Evolutionary conservation across 1,284 basidiomycete species (phyloP), one percentile per base, ranked within the genome.

Genomic region (Tranzscheliella williamsii): DNA sequence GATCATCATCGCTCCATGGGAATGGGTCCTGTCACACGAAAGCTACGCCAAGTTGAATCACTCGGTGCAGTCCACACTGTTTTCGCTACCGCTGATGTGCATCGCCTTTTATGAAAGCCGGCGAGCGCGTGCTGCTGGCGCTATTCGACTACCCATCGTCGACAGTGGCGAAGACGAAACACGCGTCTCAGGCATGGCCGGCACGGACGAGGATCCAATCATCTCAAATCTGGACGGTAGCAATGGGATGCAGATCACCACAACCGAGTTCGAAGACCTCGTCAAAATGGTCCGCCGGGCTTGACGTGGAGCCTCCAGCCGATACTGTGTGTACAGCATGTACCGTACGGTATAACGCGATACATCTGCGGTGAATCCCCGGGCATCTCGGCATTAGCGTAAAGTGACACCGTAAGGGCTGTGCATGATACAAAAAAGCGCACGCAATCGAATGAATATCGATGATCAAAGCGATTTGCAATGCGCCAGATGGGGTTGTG

Each of bases 1-100:
- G 0, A 78, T 91, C 67, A 79, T 94, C 32, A 81, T 94, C 49
- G 89, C 86, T 0, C 92, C 92, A 12, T 81, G 90, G 37, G 91
- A 94, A 89, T 91, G 71, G 68, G 86, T 82, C 24, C 13, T 36
- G 33, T 44, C 63, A n/a, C 51, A 51, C 24, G 34, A 50, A n/a
- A 30, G 46, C 20, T 73, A 73, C 43, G 57, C 55, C n/a, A 37
- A 31, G 15, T 38, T 71, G 33, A 69, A 71, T 30, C 35, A 53
- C 33, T 32, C 33, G 15, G 52, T 71, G 20, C 68, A 73, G 43
- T 48, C 48, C 39, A 42, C 63, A 23, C 47, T 73, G 26, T 73
- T 66, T 37, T 50, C 48, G 18, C 22, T 60, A 13, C 60, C 63
- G 13, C 51, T 73, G 13, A 51, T 68, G 52, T 36, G 49, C 42